Base-by-base conservation (phyloP, 148 eudicot species). In the Heliosperma pusillum region DNA sequence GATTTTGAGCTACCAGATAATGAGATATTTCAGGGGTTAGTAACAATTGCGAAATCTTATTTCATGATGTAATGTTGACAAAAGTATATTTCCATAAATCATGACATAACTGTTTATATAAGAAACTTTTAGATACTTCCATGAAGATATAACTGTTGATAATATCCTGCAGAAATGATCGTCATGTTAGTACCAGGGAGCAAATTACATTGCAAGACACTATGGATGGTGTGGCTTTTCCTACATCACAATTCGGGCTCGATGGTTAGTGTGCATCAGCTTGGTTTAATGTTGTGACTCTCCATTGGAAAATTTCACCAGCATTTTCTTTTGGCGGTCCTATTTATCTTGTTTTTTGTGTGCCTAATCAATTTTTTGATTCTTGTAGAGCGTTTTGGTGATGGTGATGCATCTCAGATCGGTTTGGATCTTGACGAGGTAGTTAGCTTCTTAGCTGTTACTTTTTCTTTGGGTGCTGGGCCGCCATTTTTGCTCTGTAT, bases 351-450 rank as follows among this genome's bases (percentile, higher is more conserved):
- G 59, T 22, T 59, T 66, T 6, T 6, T 62, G 40, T 68, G 59
- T 58, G 61, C 6, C 64, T 78, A 45, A 27, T 68, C 62, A 71
- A 24, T 9, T 29, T 75, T n/a, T 58, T 62, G 73, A 26, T 71
- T 77, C 12, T 66, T 81, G 61, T 80, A 95, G 99, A 95, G 87
- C 93, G 99, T 45, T 95, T 95, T 86, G 99, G 99, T 47, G 99
- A 95, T 75, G 98, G 88, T 73, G 99, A 95, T 75, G 79, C 91
- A 73, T 92, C 94, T 72, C 87, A 85, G 67, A 82, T 85, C 65
- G 92, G 96, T 26, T 84, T 95, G 76, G 96, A 95, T 78, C 92
- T 92, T 81, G 99, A 90, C 13, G 97, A 92, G 97, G 97, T 92
- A 87, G 76, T 68, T 66, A 68, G 8, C n/a, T 68, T 16, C 24